Evolutionary conservation across 129 eudicot species (phyloP), one percentile per base, ranked within the genome.

Genomic region (Centaurea solstitialis): DNA sequence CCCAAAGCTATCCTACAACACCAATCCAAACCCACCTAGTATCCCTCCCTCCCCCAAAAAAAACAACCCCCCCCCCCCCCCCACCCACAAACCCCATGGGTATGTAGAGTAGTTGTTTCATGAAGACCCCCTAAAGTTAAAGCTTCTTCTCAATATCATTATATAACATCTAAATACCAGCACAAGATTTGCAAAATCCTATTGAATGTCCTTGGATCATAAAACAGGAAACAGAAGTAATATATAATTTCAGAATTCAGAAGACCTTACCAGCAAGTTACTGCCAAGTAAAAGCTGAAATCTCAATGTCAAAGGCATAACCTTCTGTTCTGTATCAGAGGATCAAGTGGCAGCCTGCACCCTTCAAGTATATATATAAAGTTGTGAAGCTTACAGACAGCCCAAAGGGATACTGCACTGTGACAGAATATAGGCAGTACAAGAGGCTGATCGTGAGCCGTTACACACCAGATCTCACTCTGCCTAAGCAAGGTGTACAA

Each of bases 341-440:
- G 53, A 40, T 20, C 74, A 20, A 30, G 50, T 70, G 33, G 64
- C 28, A 65, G 79, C 73, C 80, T 74, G 80, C 84, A 73, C 57
- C 78, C 82, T 73, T 79, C 72, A 73, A 72, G 71, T 57, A 66
- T 37, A 79, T n/a, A 65, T 13, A 65, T 76, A 73, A 5, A 57
- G 18, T 57, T 75, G 78, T 72, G 80, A 74, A 80, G 85, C 77
- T 73, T 77, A 74, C 61, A 78, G 68, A 70, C 24, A 83, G 82
- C 86, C 88, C 62, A 50, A 75, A 86, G 61, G 65, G 24, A 64
- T 80, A 74, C 57, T 72, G 65, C 83, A 82, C 74, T 9, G 80
- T 59, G 39, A 57, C 64, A 59, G 53, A 74, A 23, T 23, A 75
- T 28, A 13, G 15, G 77, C 47, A 80, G 57, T 77, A 77, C 70